Percentiles rank a stretch among this genome's conserved stretches.
Evolutionary conservation across 2,329 filamentous ascomycete species (phyloP).

Genomic region (Boeremia lycopersici): DNA sequence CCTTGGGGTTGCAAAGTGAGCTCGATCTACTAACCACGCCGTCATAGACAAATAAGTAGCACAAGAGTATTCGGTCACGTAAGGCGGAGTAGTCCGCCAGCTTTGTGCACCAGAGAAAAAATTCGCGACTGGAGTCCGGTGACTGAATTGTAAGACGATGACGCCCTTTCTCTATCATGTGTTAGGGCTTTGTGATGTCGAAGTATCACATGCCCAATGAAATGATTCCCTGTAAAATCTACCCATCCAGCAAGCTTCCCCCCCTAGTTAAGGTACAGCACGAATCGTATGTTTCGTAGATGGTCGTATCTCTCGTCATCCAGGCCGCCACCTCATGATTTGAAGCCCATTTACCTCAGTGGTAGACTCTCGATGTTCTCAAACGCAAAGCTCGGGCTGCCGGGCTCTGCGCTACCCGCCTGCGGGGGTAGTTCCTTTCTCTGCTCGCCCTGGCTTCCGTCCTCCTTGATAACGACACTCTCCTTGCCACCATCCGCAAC

Average conservation of each 20-base stretch:
- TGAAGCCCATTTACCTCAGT: conserved; percentile 21
- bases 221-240: background rate
- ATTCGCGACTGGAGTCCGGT: too few relatives aligned
- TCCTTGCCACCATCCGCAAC: conserved; percentile 74
- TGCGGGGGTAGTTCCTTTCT: conserved; percentile 61
- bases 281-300: background rate
- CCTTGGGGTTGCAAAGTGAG: too few relatives aligned
- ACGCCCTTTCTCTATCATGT: too few relatives aligned
- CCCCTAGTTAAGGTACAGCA: background rate
- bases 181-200: background rate
- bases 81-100: too few relatives aligned
- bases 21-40: too few relatives aligned
- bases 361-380: conserved; percentile 67
- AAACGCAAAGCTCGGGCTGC: conserved; percentile 81
- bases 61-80: too few relatives aligned
- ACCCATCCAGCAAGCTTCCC: background rate
- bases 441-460: conserved; percentile 63
- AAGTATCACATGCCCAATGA: background rate
- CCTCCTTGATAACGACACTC: conserved; percentile 61
- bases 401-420: conserved; percentile 80
- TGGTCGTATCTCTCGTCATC: background rate
- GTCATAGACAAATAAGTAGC: too few relatives aligned
- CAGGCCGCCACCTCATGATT: background rate
- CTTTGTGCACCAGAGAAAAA: too few relatives aligned
- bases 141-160: too few relatives aligned